Conservation (phyloP, 495 filamentous ascomycete genomes). For the Podospora conica region DNA sequence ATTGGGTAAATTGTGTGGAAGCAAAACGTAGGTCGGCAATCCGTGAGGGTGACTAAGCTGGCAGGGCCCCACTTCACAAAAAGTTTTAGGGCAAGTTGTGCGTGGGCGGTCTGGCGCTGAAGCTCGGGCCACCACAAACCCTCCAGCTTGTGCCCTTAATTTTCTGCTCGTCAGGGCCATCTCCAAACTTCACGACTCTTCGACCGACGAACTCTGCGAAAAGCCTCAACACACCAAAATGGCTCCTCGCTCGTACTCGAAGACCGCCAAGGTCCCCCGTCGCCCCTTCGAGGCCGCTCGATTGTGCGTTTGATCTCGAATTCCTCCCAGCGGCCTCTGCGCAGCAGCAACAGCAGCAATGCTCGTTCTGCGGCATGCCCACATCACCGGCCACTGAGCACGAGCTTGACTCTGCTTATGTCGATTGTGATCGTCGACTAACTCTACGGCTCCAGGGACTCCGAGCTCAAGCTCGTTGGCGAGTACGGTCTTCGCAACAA, state of each 20-base stretch:
- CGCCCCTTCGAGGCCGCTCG: conserved; percentile 95
- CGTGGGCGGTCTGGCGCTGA: not conserved
- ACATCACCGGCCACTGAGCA: conserved; percentile 86
- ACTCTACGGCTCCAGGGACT: conserved; percentile 67
- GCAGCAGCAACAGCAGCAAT: conserved; percentile 38
- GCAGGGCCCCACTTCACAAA: conserved; percentile 5
- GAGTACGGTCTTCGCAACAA: conserved; percentile 99
- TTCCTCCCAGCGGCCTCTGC: conserved; percentile 28
- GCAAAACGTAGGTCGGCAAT: conserved; percentile 28
- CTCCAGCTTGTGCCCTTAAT: conserved; percentile 22
- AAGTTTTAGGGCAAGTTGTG: conserved; percentile 27
- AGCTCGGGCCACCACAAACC: conserved; percentile 39
- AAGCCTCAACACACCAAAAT: conserved; percentile 38
- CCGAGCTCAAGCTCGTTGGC: conserved; percentile 97
- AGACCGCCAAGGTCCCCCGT: conserved; percentile 95
- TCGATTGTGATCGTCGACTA: conserved; percentile 62
- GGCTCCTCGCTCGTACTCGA: conserved; percentile 71
- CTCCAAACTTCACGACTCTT: conserved; percentile 17
- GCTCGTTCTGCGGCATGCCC: conserved; percentile 24
- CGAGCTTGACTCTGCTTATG: conserved; percentile 96
- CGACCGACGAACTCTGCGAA: conserved; percentile 20
- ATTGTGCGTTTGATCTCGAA: conserved; percentile 56
- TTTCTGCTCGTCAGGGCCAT: conserved; percentile 14
- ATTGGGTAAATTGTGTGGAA: conserved; percentile 30
- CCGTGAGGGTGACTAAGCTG: conserved; percentile 29